Conservation (phyloP, 148 eudicot species). For the Beta vulgaris region DNA sequence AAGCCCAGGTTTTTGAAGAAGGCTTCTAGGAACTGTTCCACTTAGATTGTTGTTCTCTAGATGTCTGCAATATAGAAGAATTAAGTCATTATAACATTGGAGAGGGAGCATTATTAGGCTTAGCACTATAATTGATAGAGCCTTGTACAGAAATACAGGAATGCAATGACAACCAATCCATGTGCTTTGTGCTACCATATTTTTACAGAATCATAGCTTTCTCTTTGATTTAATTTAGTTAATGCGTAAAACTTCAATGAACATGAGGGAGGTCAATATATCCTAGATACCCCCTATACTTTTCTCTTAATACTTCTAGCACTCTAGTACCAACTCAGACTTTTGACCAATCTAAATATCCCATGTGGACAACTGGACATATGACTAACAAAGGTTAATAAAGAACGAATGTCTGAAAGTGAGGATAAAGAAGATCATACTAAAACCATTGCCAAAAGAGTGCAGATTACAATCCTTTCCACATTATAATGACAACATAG, state of each 20-base stretch:
- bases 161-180: background rate
- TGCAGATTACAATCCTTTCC: background rate
- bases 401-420: background rate
- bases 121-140: background rate
- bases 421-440: background rate
- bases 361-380: slow-evolving; percentile 23
- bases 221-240: background rate
- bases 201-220: background rate
- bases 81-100: background rate
- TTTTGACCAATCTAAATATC: slow-evolving; percentile 17
- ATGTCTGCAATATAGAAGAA: slow-evolving; percentile 47
- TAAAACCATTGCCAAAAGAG: background rate
- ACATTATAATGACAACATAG: background rate
- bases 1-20: slow-evolving; percentile 54
- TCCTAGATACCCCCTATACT: background rate
- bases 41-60: slow-evolving; percentile 67
- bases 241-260: background rate
- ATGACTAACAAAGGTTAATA: slow-evolving; percentile 6
- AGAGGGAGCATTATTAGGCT: background rate
- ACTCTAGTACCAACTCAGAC: slow-evolving; percentile 15
- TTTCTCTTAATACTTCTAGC: background rate
- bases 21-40: slow-evolving; percentile 67
- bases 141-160: background rate
- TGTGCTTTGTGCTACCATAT: slow-evolving; percentile 7
- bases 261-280: slow-evolving; percentile 7